These are phyloP conservation scores for Eucalyptus erythrocorys DNA, from an alignment of 345 rosid genomes.

Conservation along the genomic window DNA sequence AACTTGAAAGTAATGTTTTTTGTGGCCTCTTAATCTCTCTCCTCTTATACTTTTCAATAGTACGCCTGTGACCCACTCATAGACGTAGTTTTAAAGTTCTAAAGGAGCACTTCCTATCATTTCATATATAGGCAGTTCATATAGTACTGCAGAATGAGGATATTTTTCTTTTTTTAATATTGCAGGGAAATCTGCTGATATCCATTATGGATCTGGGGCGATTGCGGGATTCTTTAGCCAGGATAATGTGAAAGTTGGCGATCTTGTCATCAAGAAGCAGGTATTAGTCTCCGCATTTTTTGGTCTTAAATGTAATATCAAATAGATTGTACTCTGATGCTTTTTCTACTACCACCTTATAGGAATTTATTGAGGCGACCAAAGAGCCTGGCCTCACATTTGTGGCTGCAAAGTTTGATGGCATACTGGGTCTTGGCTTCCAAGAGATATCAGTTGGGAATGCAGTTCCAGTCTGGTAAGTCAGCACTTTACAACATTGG, in stretches of 20 bases:
- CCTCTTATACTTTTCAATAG: background rate
- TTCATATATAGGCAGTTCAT: background rate
- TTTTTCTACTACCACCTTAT: background rate
- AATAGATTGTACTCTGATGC: background rate
- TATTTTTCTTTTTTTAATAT: background rate
- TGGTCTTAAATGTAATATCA: background rate
- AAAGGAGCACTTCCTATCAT: background rate
- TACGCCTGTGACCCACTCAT: background rate
- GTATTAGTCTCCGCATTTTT: conserved; percentile 1
- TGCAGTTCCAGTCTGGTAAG: conserved; percentile 79
- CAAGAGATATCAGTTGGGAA: conserved; percentile 83
- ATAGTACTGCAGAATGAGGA: background rate
- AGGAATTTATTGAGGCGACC: conserved; percentile 96
- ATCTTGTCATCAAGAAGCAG: conserved; percentile 47
- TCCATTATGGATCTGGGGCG: conserved; percentile 69
- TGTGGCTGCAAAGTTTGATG: conserved; percentile 89
- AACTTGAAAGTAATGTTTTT: background rate
- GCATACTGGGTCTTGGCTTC: conserved; percentile 85
- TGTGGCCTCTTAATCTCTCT: background rate
- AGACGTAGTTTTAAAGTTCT: background rate
- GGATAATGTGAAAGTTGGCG: conserved; percentile 55
- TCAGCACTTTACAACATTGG: background rate
- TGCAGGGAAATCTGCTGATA: conserved; percentile 75
- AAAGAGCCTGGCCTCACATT: conserved; percentile 78
- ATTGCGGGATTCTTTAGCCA: conserved; percentile 53